These are phyloP conservation scores for Filobasidium uniguttulatum DNA, from an alignment of 1,284 basidiomycete genomes.

Conservation along the genomic window DNA sequence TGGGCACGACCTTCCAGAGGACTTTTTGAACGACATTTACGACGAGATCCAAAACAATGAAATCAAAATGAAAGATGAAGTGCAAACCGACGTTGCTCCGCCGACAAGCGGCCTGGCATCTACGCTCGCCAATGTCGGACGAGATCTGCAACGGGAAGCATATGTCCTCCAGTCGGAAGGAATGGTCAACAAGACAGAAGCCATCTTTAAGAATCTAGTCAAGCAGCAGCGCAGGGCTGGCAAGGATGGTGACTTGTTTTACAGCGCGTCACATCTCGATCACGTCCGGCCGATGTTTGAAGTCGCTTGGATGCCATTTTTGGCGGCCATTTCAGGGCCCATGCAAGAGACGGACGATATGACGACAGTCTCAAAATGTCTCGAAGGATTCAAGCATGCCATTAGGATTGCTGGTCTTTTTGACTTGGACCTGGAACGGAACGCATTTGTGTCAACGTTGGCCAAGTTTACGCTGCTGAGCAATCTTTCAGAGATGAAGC, in stretches of 20 bases:
- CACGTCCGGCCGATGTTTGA: constrained; percentile 97
- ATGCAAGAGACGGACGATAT: constrained; percentile 85
- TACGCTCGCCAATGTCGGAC: constrained; percentile 70
- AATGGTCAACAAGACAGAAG: constrained; percentile 93
- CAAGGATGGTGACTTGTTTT: constrained; percentile 66
- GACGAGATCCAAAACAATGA: constrained; percentile 83
- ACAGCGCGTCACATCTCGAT: constrained; percentile 84
- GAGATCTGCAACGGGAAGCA: constrained; percentile 84
- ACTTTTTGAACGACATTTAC: constrained; percentile 60
- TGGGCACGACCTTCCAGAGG: constrained; percentile 69
- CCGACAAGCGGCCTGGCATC: constrained; percentile 53
- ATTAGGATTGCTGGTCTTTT: constrained; percentile 90
- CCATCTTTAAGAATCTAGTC: constrained; percentile 77
- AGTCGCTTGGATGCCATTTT: constrained; percentile 91
- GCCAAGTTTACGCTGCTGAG: constrained; percentile 92
- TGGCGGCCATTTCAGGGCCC: constrained; percentile 82
- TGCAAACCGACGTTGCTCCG: constrained; percentile 46
- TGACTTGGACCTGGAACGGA: constrained; percentile 84
- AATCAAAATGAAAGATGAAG: constrained; percentile 94
- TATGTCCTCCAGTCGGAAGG: constrained; percentile 86
- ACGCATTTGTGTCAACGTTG: constrained; percentile 95
- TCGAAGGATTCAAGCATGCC: constrained; percentile 86
- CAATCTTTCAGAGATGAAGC: constrained; percentile 93
- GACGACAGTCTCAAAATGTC: constrained; percentile 76
- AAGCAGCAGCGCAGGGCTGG: constrained; percentile 63